These are phyloP conservation scores for Apiospora kogelbergensis DNA, from an alignment of 2,329 filamentous ascomycete species.

Conservation along the genomic window DNA sequence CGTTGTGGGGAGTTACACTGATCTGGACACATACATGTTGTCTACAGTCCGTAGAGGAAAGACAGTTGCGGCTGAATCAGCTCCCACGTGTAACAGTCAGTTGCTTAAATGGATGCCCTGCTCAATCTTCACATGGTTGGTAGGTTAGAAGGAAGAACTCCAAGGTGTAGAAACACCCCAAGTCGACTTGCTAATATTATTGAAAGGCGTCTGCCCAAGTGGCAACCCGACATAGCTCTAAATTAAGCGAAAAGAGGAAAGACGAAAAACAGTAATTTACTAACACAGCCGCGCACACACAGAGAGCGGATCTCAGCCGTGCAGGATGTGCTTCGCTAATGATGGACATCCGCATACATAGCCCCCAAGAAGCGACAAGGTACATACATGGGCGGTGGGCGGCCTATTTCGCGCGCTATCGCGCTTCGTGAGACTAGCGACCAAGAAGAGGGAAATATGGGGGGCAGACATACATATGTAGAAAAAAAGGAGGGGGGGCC, in stretches of 20 bases:
- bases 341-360: not conserved
- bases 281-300: not conserved
- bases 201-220: not conserved
- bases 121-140: too few species aligned
- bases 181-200: not conserved
- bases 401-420: not conserved
- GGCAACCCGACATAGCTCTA: not conserved
- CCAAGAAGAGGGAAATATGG: not conserved
- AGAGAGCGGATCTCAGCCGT: not conserved
- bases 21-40: not conserved
- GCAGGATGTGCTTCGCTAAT: not conserved
- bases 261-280: not conserved
- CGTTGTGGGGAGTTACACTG: not conserved
- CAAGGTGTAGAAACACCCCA: too few species aligned
- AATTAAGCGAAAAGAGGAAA: too few species aligned
- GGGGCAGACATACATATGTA: not conserved
- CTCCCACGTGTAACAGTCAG: not conserved
- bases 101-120: not conserved
- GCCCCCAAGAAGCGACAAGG: not conserved
- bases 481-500: too few species aligned
- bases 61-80: not conserved
- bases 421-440: slow-evolving; percentile 7
- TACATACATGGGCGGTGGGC: not conserved
- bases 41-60: not conserved
- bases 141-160: too few species aligned